phyloP scores from a whole-genome alignment of 1,139 yeast genomes.

The Spencermartinsiella ligniputridi region DNA sequence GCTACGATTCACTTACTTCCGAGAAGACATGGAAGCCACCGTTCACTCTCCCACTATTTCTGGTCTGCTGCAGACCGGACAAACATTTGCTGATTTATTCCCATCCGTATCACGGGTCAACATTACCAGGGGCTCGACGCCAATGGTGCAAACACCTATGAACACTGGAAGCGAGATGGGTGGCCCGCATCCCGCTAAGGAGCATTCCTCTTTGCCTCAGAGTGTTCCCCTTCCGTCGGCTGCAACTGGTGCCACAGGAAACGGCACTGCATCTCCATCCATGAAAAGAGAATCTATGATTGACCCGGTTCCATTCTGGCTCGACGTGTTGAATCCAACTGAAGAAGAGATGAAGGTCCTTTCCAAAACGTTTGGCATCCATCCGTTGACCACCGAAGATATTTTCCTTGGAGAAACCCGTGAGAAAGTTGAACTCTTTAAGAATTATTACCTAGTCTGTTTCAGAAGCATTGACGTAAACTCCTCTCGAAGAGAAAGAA shows the following conservation, averaged over 20 bases:
- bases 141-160: not conserved
- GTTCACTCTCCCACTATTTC: conserved; percentile 87
- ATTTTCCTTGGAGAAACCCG: conserved; percentile 90
- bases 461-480: conserved; percentile 83
- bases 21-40: conserved; percentile 85
- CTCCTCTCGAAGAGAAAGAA: conserved; percentile 12
- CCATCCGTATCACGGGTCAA: conserved; percentile 18
- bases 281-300: conserved; percentile 2
- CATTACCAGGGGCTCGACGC: not conserved
- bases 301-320: conserved; percentile 65
- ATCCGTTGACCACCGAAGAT: conserved; percentile 94
- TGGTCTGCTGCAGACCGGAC: conserved; percentile 57
- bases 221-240: not conserved
- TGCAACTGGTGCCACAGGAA: not conserved
- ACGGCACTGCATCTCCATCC: conserved; percentile 1
- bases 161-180: not conserved
- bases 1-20: conserved; percentile 74
- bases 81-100: conserved; percentile 34
- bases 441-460: conserved; percentile 85
- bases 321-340: conserved; percentile 87
- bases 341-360: conserved; percentile 95
- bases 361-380: conserved; percentile 88
- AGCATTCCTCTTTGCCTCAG: not conserved
- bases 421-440: conserved; percentile 90
- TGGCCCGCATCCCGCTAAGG: not conserved